Conservation (phyloP, 202 grass and related monocot species). For the Panicum virgatum region DNA sequence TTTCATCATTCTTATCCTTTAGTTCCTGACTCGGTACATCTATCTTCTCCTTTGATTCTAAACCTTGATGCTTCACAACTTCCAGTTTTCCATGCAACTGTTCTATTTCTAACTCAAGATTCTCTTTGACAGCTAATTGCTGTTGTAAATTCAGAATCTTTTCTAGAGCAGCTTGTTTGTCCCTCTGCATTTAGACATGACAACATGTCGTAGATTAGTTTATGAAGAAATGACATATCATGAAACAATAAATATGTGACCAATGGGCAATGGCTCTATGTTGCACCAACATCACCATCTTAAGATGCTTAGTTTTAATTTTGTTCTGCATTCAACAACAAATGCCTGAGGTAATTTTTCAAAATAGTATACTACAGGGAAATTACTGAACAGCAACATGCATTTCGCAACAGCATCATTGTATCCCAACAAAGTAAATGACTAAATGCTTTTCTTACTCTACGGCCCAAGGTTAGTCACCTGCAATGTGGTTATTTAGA, state of each 20-base stretch:
- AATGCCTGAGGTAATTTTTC: conserved; percentile 47
- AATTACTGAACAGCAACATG: background rate
- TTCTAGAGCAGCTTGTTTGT: no score
- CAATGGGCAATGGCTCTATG: conserved; percentile 42
- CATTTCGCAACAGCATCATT: background rate
- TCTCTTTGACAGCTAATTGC: conserved; percentile 37
- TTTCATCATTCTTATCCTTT: conserved; percentile 59
- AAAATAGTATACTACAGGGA: conserved; percentile 5
- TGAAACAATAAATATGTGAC: no score
- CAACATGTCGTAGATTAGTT: no score
- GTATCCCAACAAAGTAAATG: background rate
- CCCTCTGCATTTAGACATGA: no score
- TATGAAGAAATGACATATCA: no score
- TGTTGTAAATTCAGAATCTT: conserved; percentile 42
- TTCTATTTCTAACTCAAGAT: conserved; percentile 43
- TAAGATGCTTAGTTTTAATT: conserved; percentile 59
- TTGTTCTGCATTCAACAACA: conserved; percentile 63
- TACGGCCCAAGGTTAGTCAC: no score
- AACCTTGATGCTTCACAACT: conserved; percentile 45
- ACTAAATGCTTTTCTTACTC: background rate
- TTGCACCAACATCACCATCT: conserved; percentile 64
- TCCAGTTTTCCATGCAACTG: conserved; percentile 25
- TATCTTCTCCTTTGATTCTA: conserved; percentile 51
- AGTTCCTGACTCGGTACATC: conserved; percentile 52
- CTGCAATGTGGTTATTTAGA: no score